A percentile compares a stretch with the other conserved stretches of the same genome.
Conservation (phyloP, 306 rosid species). For the Psophocarpus tetragonolobus region DNA sequence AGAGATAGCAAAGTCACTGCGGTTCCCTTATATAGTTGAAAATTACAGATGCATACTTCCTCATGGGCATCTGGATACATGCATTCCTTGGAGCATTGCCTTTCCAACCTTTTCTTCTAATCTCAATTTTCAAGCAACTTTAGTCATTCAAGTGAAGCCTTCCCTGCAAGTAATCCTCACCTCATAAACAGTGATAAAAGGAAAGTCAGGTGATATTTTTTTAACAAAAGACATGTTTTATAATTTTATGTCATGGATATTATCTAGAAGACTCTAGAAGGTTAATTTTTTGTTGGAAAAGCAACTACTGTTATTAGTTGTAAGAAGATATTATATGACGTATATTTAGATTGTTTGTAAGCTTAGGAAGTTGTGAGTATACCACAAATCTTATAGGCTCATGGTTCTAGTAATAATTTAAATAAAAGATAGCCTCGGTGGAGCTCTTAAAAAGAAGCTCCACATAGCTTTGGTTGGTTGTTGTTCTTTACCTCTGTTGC, state of each 20-base stretch:
- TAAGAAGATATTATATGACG: background rate
- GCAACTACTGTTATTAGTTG: background rate
- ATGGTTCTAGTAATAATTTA: background rate
- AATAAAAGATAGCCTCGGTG: background rate
- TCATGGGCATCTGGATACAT: background rate
- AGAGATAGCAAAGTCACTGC: conserved; percentile 46
- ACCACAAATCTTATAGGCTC: background rate
- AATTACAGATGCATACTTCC: background rate
- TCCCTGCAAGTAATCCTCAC: conserved; percentile 7
- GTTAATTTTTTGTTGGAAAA: conserved; percentile 12
- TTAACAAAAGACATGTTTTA: background rate
- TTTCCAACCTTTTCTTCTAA: conserved; percentile 8
- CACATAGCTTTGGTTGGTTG: background rate
- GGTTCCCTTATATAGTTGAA: background rate
- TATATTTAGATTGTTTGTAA: conserved; percentile 8
- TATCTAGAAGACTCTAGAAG: too few relatives aligned
- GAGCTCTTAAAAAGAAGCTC: background rate
- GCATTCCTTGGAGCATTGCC: conserved; percentile 6
- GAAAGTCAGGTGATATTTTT: conserved; percentile 13
- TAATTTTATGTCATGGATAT: conserved; percentile 22
- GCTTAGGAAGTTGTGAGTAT: background rate
- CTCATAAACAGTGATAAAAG: conserved; percentile 17
- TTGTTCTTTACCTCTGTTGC: background rate
- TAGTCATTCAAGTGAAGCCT: conserved; percentile 23
- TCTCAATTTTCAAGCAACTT: conserved; percentile 15